Evolutionary conservation across 441 rosid species (phyloP).

Genomic region (California macrophylla): DNA sequence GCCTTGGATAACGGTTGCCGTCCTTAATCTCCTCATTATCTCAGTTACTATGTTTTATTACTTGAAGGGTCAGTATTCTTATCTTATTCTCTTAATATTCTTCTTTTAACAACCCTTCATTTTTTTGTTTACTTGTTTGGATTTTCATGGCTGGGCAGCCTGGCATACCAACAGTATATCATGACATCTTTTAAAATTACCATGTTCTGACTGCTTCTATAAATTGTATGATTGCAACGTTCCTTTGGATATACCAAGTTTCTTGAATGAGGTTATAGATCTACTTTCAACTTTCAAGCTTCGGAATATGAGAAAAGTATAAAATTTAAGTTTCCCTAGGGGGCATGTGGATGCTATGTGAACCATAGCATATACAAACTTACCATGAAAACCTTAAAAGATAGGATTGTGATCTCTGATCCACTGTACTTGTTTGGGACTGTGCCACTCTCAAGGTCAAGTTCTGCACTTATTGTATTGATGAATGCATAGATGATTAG

Average conservation of each 20-base stretch:
- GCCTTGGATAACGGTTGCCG: conserved; percentile 92
- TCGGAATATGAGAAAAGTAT: background rate
- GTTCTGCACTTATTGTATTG: background rate
- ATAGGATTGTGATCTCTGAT: background rate
- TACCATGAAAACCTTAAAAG: background rate
- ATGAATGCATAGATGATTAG: conserved; percentile 8
- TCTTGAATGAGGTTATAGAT: background rate
- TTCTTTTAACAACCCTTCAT: conserved; percentile 1
- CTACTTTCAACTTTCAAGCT: background rate
- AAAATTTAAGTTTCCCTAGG: background rate
- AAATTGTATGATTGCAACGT: background rate
- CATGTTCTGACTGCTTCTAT: background rate
- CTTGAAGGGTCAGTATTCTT: conserved; percentile 53
- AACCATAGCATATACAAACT: background rate
- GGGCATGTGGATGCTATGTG: background rate
- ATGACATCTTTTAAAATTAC: background rate
- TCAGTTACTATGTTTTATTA: conserved; percentile 79
- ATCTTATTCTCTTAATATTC: background rate
- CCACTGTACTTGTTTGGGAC: background rate
- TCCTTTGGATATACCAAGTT: background rate
- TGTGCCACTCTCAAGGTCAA: background rate
- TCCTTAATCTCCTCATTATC: conserved; percentile 71
- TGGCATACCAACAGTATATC: background rate
- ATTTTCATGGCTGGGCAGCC: background rate
- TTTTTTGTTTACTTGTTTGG: background rate